Evolutionary conservation across 2,329 filamentous ascomycete genomes (phyloP).

Genomic region (Mariannaea elegans): DNA sequence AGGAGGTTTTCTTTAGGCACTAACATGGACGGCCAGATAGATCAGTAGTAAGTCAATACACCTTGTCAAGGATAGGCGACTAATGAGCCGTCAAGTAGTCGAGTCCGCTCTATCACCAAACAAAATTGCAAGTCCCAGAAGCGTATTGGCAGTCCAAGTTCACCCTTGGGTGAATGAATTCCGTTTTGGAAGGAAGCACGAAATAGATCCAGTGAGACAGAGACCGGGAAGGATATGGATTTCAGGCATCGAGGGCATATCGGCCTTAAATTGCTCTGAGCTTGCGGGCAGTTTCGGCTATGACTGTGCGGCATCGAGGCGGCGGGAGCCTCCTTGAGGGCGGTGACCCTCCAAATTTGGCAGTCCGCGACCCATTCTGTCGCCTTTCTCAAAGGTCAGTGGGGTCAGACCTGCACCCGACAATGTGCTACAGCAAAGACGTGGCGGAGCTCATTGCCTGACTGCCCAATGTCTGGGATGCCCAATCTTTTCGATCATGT

Average conservation of each 20-base stretch:
- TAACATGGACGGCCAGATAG: background rate
- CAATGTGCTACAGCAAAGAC: background rate
- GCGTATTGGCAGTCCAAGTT: background rate
- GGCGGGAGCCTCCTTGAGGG: slow-evolving; percentile 16
- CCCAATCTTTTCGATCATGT: background rate
- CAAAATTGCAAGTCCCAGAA: background rate
- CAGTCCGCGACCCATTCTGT: slow-evolving; percentile 11
- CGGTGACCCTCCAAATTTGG: background rate
- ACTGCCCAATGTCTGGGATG: background rate
- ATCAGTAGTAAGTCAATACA: background rate
- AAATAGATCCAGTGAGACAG: background rate
- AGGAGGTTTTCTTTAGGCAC: background rate
- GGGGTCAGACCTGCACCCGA: background rate
- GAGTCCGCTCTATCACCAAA: background rate
- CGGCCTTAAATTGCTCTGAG: background rate
- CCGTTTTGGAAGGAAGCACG: background rate
- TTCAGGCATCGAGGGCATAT: slow-evolving; percentile 6
- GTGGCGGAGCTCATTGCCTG: background rate
- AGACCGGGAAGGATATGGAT: background rate
- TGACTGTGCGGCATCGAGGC: slow-evolving; percentile 2
- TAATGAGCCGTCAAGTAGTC: background rate
- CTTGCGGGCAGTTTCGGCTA: background rate
- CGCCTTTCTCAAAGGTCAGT: background rate
- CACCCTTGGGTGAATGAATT: background rate
- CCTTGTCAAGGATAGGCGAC: background rate